A percentile compares a stretch with the other conserved stretches of the same genome.
These are phyloP conservation scores for Stachybotrys echinatus DNA, from an alignment of 2,329 filamentous ascomycete species.

Conservation along the genomic window DNA sequence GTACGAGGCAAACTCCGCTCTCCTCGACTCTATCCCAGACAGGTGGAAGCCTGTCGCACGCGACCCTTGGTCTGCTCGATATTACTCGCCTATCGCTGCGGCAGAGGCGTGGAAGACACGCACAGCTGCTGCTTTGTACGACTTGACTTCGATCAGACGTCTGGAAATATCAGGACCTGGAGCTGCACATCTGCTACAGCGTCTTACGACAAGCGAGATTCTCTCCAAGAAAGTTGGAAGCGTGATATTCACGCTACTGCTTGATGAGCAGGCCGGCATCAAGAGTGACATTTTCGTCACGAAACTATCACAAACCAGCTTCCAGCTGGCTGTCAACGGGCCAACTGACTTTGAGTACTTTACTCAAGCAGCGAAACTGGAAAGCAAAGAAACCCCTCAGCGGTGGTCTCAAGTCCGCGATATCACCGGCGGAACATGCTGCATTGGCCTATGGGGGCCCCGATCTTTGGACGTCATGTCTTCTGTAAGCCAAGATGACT, in stretches of 20 bases:
- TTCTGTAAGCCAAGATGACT: conserved; percentile 37
- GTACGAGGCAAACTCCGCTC: conserved; percentile 50
- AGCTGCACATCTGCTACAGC: conserved; percentile 47
- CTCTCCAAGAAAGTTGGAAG: conserved; percentile 34
- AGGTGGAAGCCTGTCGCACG: conserved; percentile 50
- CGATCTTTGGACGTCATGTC: conserved; percentile 45
- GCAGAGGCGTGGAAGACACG: conserved; percentile 62
- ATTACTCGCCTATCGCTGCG: conserved; percentile 53
- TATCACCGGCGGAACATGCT: conserved; percentile 54
- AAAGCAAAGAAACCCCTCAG: conserved; percentile 32
- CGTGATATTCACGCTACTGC: conserved; percentile 51
- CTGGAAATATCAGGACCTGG: conserved; percentile 55
- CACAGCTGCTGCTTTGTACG: conserved; percentile 56
- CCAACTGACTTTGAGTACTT: conserved; percentile 51
- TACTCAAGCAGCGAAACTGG: conserved; percentile 42
- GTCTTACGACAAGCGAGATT: conserved; percentile 45
- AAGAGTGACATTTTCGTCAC: conserved; percentile 53
- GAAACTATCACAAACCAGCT: conserved; percentile 40
- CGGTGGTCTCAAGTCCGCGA: conserved; percentile 49
- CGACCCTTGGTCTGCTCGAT: conserved; percentile 53
- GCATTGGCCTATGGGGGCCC: conserved; percentile 59
- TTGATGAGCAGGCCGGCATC: conserved; percentile 48
- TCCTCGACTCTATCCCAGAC: conserved; percentile 44
- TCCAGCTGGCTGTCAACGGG: conserved; percentile 53
- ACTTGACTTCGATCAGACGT: conserved; percentile 55